These are phyloP conservation scores for Pilasporangium apinafurcum DNA, from an alignment of 352 stramenopile species.

Conservation along the genomic window DNA sequence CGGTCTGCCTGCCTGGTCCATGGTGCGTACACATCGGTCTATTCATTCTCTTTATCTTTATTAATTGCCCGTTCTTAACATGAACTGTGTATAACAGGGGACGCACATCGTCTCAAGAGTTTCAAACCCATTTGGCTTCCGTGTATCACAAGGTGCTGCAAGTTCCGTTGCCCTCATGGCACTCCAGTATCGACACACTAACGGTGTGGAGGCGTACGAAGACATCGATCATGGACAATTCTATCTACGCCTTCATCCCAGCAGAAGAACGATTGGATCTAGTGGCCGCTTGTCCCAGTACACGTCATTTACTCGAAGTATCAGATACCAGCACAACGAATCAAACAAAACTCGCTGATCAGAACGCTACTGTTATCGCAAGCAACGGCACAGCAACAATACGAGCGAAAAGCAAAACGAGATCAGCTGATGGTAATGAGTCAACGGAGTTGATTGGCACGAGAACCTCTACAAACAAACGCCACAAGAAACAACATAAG, in stretches of 20 bases:
- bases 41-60: neutral
- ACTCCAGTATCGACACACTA: slow-evolving; percentile 90
- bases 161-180: slow-evolving; percentile 87
- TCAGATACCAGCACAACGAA: too few species aligned
- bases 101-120: slow-evolving; percentile 88
- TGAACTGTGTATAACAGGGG: slow-evolving; percentile 38
- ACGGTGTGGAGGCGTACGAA: slow-evolving; percentile 94
- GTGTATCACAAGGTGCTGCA: slow-evolving; percentile 94
- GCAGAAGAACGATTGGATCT: slow-evolving; percentile 70
- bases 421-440: too few species aligned
- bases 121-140: slow-evolving; percentile 86
- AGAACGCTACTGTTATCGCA: too few species aligned
- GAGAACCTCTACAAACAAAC: too few species aligned
- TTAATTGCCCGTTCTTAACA: neutral
- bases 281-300: slow-evolving; percentile 46
- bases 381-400: neutral
- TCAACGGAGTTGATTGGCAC: too few species aligned
- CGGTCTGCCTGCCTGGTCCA: slow-evolving; percentile 80
- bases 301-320: slow-evolving; percentile 54
- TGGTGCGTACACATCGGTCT: slow-evolving; percentile 34
- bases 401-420: neutral
- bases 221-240: slow-evolving; percentile 80
- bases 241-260: slow-evolving; percentile 76
- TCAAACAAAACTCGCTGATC: too few species aligned
- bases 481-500: too few species aligned